These are phyloP conservation scores for Venturia aucupariae DNA, from an alignment of 2,329 filamentous ascomycete species.

Conservation along the genomic window DNA sequence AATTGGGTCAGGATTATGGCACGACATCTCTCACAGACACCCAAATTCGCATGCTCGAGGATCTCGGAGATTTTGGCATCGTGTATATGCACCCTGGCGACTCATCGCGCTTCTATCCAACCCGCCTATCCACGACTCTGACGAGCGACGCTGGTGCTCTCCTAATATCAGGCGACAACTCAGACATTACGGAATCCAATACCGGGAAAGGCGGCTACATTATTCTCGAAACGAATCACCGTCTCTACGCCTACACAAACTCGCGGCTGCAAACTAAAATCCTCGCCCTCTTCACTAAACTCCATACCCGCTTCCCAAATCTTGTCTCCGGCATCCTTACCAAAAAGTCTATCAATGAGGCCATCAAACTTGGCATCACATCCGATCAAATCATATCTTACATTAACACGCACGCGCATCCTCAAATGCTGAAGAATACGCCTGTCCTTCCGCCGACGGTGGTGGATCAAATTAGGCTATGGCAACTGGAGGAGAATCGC, in stretches of 20 bases:
- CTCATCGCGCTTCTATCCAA: conserved; percentile 65
- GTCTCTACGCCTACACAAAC: conserved; percentile 91
- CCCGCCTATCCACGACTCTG: conserved; percentile 84
- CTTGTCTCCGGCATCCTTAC: conserved; percentile 88
- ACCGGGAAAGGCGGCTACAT: conserved; percentile 58
- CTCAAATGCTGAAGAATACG: conserved; percentile 72
- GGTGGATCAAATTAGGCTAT: conserved; percentile 92
- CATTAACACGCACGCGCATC: conserved; percentile 84
- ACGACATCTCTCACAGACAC: conserved; percentile 73
- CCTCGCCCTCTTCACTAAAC: conserved; percentile 76
- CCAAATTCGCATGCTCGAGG: conserved; percentile 80
- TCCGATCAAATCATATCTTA: conserved; percentile 93
- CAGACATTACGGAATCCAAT: conserved; percentile 20
- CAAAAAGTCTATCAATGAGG: conserved; percentile 76
- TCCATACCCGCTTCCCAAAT: conserved; percentile 87
- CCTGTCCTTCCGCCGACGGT: conserved; percentile 89
- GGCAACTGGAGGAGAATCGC: conserved; percentile 94
- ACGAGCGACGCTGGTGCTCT: conserved; percentile 68
- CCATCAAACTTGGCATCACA: conserved; percentile 85
- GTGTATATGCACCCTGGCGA: conserved; percentile 53
- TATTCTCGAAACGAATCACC: conserved; percentile 96
- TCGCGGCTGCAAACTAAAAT: conserved; percentile 92
- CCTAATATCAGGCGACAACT: conserved; percentile 50
- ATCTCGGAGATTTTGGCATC: conserved; percentile 85
- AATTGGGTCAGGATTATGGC: conserved; percentile 85